Percentiles rank a stretch among this genome's conserved stretches.
Evolutionary conservation across 164 flowering plant genomes (phyloP).

Genomic region (Dillenia turbinata): DNA sequence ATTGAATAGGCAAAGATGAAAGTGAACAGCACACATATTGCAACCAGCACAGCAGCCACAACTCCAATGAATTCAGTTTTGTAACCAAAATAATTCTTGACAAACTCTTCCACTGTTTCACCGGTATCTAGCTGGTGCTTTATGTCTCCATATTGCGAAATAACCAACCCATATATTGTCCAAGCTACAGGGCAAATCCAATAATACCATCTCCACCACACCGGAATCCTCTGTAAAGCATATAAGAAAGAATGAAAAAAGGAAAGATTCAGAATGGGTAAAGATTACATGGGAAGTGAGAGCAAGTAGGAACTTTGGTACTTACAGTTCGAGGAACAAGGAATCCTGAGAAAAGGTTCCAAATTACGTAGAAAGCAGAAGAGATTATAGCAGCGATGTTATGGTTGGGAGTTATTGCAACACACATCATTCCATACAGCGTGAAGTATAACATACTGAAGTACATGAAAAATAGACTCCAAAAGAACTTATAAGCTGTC

Average conservation of each 20-base stretch:
- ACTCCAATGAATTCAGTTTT: constrained; percentile 27
- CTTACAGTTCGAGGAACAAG: constrained; percentile 39
- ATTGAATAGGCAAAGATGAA: constrained; percentile 39
- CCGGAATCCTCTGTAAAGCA: constrained; percentile 33
- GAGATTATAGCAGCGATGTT: constrained; percentile 34
- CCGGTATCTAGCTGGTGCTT: constrained; percentile 16
- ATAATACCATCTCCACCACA: constrained; percentile 1
- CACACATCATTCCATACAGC: constrained; percentile 46
- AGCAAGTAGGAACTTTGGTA: neutral
- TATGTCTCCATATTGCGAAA: constrained; percentile 38
- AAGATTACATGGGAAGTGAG: neutral
- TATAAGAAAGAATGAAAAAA: neutral
- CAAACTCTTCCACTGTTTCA: constrained; percentile 28
- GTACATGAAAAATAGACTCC: constrained; percentile 41
- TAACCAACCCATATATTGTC: constrained; percentile 36
- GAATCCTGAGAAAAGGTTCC: constrained; percentile 53
- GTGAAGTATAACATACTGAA: constrained; percentile 42
- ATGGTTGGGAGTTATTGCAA: constrained; percentile 43
- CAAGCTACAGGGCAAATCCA: constrained; percentile 35
- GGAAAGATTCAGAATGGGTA: neutral
- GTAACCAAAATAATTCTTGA: constrained; percentile 27
- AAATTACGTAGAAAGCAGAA: constrained; percentile 34
- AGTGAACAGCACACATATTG: constrained; percentile 26
- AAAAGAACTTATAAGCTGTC: constrained; percentile 35
- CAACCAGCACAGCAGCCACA: constrained; percentile 26